phyloP scores from a whole-genome alignment of 1,284 basidiomycete genomes.

The Paramarasmius palmivorus region DNA sequence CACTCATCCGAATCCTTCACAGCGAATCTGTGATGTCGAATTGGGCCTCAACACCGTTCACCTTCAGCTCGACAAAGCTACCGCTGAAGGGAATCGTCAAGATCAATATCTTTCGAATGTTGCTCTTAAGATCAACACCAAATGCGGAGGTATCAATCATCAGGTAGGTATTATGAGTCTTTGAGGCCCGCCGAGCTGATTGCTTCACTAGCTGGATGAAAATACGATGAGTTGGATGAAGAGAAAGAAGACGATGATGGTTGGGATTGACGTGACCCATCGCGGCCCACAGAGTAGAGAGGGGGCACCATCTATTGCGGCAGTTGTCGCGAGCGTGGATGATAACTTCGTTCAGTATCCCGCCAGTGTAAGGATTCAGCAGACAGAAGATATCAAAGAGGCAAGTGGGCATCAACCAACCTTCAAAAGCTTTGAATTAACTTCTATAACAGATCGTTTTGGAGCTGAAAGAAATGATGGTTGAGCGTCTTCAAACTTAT shows the following conservation, averaged over 20 bases:
- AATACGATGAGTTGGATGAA: slow-evolving; percentile 61
- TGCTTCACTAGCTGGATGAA: slow-evolving; percentile 43
- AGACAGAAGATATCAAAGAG: slow-evolving; percentile 55
- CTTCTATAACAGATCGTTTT: slow-evolving; percentile 63
- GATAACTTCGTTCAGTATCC: slow-evolving; percentile 72
- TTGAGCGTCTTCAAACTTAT: slow-evolving; percentile 63
- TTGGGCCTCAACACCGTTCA: slow-evolving; percentile 68
- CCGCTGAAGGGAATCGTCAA: slow-evolving; percentile 43
- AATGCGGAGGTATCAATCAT: slow-evolving; percentile 79
- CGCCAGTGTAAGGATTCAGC: slow-evolving; percentile 61
- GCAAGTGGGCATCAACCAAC: slow-evolving; percentile 33
- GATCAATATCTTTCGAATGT: slow-evolving; percentile 81
- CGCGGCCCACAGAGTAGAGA: slow-evolving; percentile 53
- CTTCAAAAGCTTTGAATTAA: neutral
- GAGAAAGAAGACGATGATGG: slow-evolving; percentile 73
- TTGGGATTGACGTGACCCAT: slow-evolving; percentile 82
- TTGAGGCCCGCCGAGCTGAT: neutral
- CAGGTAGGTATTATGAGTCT: slow-evolving; percentile 27
- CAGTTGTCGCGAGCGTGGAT: slow-evolving; percentile 74
- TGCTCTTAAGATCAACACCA: slow-evolving; percentile 68
- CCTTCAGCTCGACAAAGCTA: slow-evolving; percentile 62
- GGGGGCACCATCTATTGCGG: slow-evolving; percentile 75
- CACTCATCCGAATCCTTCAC: neutral
- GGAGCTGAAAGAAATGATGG: slow-evolving; percentile 63
- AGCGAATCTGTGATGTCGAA: slow-evolving; percentile 66